Conservation (phyloP, 2,329 filamentous ascomycete species). For the Elsinoe perseae region DNA sequence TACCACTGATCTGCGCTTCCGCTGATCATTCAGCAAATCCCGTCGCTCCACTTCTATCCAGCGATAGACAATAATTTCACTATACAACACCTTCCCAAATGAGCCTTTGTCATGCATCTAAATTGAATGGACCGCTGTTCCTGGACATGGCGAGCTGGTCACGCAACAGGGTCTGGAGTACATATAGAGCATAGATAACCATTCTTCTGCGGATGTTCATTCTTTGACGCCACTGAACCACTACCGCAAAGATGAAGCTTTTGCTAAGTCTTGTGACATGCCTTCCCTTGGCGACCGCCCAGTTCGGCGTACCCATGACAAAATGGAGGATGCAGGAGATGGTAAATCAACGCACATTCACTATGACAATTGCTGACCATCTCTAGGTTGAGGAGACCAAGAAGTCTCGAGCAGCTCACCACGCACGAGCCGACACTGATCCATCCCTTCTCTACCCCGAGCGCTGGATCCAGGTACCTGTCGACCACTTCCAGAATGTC, state of each 20-base stretch:
- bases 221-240: constrained; percentile 3
- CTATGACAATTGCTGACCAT: not conserved
- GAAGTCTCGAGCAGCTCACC: constrained; percentile 2
- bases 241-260: constrained; percentile 11
- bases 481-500: constrained; percentile 82
- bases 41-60: not conserved
- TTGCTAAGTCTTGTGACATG: constrained; percentile 9
- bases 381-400: constrained; percentile 5
- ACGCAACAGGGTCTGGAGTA: not conserved
- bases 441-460: constrained; percentile 38
- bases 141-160: not conserved
- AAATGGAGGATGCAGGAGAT: constrained; percentile 11
- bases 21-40: constrained; percentile 5
- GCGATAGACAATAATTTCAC: not conserved
- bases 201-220: not conserved
- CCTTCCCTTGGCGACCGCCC: constrained; percentile 8
- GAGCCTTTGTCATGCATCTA: constrained; percentile 8
- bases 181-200: constrained; percentile 6
- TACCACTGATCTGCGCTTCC: constrained; percentile 10
- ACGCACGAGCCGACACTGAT: constrained; percentile 25
- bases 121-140: not conserved
- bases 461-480: constrained; percentile 48
- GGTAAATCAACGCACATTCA: not conserved
- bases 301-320: constrained; percentile 6
- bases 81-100: constrained; percentile 12